phyloP scores from a whole-genome alignment of 1,284 basidiomycete genomes.

The Pseudozyma hubeiensis region DNA sequence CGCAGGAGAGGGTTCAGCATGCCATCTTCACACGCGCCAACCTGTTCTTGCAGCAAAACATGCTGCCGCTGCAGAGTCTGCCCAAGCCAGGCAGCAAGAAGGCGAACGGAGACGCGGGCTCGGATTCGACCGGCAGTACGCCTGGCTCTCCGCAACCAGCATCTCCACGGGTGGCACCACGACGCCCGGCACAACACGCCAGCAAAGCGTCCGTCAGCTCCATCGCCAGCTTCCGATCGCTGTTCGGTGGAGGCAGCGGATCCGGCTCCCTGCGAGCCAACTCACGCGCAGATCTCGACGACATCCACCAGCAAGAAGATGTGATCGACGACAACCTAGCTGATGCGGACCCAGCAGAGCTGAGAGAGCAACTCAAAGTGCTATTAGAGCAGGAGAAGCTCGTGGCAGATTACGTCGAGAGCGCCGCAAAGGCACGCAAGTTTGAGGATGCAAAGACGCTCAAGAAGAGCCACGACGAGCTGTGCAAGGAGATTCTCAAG shows the following conservation, averaged over 20 bases:
- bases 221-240: conserved; percentile 34
- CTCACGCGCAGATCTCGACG: conserved; percentile 7
- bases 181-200: conserved; percentile 15
- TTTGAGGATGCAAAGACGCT: conserved; percentile 62
- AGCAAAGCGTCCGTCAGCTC: conserved; percentile 38
- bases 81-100: conserved; percentile 74
- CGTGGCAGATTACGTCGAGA: conserved; percentile 55
- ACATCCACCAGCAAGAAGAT: conserved; percentile 9
- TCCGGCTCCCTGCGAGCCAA: conserved; percentile 8
- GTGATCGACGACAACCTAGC: conserved; percentile 4
- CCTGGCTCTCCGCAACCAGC: conserved; percentile 29
- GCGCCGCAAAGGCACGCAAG: conserved; percentile 58
- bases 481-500: conserved; percentile 57
- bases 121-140: conserved; percentile 32
- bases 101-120: conserved; percentile 15
- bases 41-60: conserved; percentile 84
- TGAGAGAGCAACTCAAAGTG: conserved; percentile 52
- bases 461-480: conserved; percentile 57
- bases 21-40: conserved; percentile 83
- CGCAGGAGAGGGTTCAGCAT: conserved; percentile 84
- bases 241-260: conserved; percentile 37
- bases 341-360: conserved; percentile 25
- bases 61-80: conserved; percentile 72
- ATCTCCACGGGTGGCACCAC: conserved; percentile 14
- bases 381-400: conserved; percentile 62